phyloP scores from a whole-genome alignment of 192 early-diverging fungal genomes.

The Phycomyces blakesleeanus region DNA sequence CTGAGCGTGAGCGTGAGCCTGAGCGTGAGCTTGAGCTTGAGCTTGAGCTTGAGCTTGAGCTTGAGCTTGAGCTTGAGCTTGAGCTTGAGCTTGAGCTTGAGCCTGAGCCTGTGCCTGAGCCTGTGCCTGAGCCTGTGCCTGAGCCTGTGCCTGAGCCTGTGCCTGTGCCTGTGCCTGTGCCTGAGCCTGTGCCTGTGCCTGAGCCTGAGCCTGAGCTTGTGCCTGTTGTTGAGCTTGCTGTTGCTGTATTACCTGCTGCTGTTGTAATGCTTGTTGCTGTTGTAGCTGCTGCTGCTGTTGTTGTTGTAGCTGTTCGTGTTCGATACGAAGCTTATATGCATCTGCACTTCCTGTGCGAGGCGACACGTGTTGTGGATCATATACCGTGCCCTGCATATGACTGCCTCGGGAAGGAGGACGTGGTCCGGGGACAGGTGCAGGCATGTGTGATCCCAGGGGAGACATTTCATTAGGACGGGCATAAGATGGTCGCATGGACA shows the following conservation, averaged over 20 bases:
- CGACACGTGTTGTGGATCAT: not conserved
- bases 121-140: not conserved
- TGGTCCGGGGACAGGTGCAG: not conserved
- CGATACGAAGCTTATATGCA: not conserved
- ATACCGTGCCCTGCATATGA: not conserved
- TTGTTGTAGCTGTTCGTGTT: not conserved
- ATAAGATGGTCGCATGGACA: constrained; percentile 1
- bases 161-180: not conserved
- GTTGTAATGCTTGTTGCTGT: too few relatives aligned
- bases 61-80: too few relatives aligned
- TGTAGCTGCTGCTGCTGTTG: too few relatives aligned
- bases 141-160: not conserved
- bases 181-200: not conserved
- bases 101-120: too few relatives aligned
- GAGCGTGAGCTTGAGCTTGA: too few relatives aligned
- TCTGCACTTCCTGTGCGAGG: not conserved
- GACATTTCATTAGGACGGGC: not conserved
- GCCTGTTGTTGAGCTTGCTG: not conserved
- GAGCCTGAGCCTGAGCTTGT: not conserved
- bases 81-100: too few relatives aligned
- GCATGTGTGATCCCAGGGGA: not conserved
- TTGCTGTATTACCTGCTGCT: not conserved
- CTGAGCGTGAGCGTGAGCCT: too few relatives aligned
- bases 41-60: too few relatives aligned
- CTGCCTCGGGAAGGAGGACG: constrained; percentile 2